Evolutionary conservation across 1,284 basidiomycete species (phyloP).

Genomic region (Rhizoctonia solani): DNA sequence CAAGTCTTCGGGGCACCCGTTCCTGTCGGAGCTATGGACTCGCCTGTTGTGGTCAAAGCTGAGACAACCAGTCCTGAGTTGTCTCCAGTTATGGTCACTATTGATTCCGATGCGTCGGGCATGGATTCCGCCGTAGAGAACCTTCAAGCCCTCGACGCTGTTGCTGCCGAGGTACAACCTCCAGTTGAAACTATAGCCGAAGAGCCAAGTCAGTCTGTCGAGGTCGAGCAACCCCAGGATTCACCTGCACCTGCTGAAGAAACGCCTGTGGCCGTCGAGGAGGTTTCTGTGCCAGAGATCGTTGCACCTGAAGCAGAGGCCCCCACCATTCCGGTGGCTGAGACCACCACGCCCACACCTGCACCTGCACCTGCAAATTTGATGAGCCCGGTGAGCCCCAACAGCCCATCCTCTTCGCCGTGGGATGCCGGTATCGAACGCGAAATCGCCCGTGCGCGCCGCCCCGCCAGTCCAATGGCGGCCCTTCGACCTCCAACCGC

Average conservation of each 20-base stretch:
- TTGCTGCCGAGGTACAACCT: neutral
- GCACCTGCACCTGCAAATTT: neutral
- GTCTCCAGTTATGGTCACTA: too few species aligned
- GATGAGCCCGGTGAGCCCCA: conserved; percentile 31
- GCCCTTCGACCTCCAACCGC: conserved; percentile 7
- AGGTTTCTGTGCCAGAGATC: neutral
- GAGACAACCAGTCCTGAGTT: too few species aligned
- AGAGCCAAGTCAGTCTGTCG: too few species aligned
- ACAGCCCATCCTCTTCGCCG: conserved; percentile 29
- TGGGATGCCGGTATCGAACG: conserved; percentile 16
- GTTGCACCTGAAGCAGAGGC: neutral
- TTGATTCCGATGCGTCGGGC: too few species aligned
- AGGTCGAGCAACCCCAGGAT: neutral
- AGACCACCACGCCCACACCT: conserved; percentile 4
- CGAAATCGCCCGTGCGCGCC: conserved; percentile 29
- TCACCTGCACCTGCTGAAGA: neutral
- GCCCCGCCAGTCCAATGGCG: conserved; percentile 15
- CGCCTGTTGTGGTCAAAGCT: conserved; percentile 13
- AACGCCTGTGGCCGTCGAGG: neutral
- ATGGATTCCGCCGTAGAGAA: too few species aligned
- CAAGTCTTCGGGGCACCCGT: neutral
- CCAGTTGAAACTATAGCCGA: neutral
- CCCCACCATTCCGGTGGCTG: neutral
- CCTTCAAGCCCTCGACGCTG: too few species aligned
- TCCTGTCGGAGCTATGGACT: neutral